Evolutionary conservation across 2,329 filamentous ascomycete genomes (phyloP).

Genomic region (Stachybotrys echinatus): DNA sequence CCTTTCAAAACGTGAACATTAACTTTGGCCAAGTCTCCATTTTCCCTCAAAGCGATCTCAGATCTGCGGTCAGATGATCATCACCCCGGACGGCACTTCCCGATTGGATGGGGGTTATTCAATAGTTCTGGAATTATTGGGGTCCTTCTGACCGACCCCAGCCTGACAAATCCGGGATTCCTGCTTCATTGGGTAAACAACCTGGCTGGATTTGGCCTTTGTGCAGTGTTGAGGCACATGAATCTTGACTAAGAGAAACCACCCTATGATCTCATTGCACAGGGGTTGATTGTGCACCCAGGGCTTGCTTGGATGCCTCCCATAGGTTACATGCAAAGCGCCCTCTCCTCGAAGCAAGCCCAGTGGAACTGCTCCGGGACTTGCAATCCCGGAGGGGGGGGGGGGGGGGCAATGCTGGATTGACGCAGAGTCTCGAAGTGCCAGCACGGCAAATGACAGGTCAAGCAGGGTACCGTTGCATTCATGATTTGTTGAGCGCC

Average conservation of each 20-base stretch:
- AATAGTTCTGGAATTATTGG: neutral
- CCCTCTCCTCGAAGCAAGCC: too few relatives aligned
- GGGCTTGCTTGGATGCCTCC: neutral
- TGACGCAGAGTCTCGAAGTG: too few relatives aligned
- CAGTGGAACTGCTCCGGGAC: too few relatives aligned
- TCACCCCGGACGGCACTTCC: too few relatives aligned
- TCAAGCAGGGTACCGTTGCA: too few relatives aligned
- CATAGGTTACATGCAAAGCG: neutral
- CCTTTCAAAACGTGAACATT: neutral
- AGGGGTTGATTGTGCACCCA: neutral
- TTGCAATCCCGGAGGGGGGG: too few relatives aligned
- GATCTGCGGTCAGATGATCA: neutral
- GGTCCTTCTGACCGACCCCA: too few relatives aligned
- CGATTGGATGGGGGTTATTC: neutral
- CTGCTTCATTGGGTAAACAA: neutral
- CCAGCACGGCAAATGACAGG: too few relatives aligned
- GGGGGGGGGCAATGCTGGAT: too few relatives aligned
- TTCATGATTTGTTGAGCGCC: too few relatives aligned
- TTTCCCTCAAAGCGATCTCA: neutral
- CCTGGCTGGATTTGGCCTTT: neutral
- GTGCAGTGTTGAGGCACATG: neutral
- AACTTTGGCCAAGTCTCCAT: neutral
- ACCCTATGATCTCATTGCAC: neutral
- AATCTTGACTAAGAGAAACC: neutral
- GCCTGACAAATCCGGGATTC: too few relatives aligned